Evolutionary conservation across 805 yeast genomes (phyloP).

Genomic region (Teunomyces panamensis): DNA sequence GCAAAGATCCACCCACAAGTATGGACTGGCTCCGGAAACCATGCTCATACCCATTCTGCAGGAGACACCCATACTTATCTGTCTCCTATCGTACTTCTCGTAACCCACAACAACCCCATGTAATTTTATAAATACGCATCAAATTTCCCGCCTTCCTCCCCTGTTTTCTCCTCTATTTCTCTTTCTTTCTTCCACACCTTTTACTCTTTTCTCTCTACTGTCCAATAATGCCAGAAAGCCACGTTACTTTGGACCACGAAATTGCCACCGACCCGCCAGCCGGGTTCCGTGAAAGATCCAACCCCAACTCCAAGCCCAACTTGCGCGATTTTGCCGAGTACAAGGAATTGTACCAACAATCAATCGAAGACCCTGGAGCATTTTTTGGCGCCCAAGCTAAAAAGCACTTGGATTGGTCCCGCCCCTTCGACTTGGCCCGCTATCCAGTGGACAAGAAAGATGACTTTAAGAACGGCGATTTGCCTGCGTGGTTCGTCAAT

Average conservation of each 20-base stretch:
- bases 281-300: constrained; percentile 43
- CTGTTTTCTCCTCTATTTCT: not conserved
- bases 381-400: constrained; percentile 57
- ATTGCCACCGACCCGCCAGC: constrained; percentile 30
- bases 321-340: constrained; percentile 50
- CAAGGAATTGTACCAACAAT: constrained; percentile 49
- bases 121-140: too few relatives aligned
- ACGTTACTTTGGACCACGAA: constrained; percentile 35
- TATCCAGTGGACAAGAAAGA: constrained; percentile 45
- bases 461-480: constrained; percentile 55
- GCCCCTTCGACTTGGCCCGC: constrained; percentile 47
- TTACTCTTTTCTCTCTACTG: not conserved
- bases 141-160: too few relatives aligned
- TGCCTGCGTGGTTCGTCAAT: constrained; percentile 85
- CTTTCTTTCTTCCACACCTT: not conserved
- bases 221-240: constrained; percentile 11
- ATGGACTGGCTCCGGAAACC: not conserved
- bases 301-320: constrained; percentile 40
- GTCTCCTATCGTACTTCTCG: not conserved
- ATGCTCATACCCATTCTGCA: not conserved
- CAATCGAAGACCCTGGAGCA: constrained; percentile 51
- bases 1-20: not conserved
- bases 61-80: not conserved
- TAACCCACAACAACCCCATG: not conserved
- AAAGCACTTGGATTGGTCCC: constrained; percentile 51